Evolutionary conservation across 1,139 yeast species (phyloP), one percentile per base, ranked within the genome.

Genomic region (Candida tropicalis): DNA sequence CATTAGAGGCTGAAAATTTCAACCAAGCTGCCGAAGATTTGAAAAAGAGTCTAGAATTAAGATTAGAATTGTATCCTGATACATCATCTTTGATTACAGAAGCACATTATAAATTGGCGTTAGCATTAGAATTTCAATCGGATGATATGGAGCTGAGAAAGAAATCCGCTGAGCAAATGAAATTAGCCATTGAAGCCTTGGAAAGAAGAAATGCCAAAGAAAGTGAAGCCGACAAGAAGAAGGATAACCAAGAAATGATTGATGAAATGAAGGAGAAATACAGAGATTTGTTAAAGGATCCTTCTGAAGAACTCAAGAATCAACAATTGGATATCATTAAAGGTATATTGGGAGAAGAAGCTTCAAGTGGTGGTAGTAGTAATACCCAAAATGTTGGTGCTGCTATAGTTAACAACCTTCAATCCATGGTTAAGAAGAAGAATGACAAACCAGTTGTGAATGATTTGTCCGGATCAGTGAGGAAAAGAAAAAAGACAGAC

Each of bases 1-100:
- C 96, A 0, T 68, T 90, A 33, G 97, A 90, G 58, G 82, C 91
- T 2, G 91, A 90, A 54, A 87, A 88, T 62, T 88, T 88, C 59
- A 66, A 70, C 11, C 96, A 88, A 61, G 87, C 96, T 0, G 79
- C 84, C 0, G 69, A 66, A 18, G 97, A 90, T 60, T 77, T 87
- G 45, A 66, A 70, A 38, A 65, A 75, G 11, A 72, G 88, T 41
- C 72, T 87, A 35, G 65, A 75, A 16, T 64, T 86, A 40, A 77
- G 91, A 58, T 57, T 68, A 39, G 68, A 79, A 48, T 65, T 88
- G 29, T 82, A 76, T 56, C 62, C 75, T 13, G 63, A 63, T n/a
- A 63, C 68, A 5, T 79, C 88, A 1, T 73, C 86, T 2, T 65
- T 82, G 29, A 71, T 89, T 7, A 82, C 93, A 3, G 96, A 89